Conservation (phyloP, 305 asterid species). For the Solanum hybrid region DNA sequence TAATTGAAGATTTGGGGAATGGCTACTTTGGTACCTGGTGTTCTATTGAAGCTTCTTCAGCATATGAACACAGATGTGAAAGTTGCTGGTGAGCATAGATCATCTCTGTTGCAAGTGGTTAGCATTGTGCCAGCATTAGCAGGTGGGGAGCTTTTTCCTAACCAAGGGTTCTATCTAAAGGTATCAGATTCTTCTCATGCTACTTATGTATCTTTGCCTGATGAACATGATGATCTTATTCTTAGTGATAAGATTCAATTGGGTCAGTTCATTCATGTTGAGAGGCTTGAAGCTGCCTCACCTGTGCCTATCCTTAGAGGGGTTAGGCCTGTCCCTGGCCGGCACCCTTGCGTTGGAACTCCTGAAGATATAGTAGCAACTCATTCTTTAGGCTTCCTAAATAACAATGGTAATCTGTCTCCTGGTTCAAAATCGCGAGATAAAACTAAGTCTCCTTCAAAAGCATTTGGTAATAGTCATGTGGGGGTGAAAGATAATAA, state of each 20-base stretch:
- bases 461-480: constrained; percentile 17
- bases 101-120: constrained; percentile 81
- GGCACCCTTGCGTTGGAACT: constrained; percentile 95
- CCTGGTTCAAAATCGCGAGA: constrained; percentile 28
- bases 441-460: constrained; percentile 26
- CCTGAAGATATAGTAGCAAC: constrained; percentile 94
- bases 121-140: constrained; percentile 96
- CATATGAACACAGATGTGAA: constrained; percentile 97
- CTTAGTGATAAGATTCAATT: constrained; percentile 93
- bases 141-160: constrained; percentile 88
- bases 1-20: constrained; percentile 29
- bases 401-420: constrained; percentile 40
- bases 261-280: constrained; percentile 89
- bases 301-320: constrained; percentile 90
- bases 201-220: constrained; percentile 88
- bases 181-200: constrained; percentile 99
- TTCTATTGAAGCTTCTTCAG: constrained; percentile 82
- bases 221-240: constrained; percentile 87
- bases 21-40: constrained; percentile 95
- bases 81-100: constrained; percentile 91
- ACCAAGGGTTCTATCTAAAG: constrained; percentile 92
- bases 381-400: constrained; percentile 77
- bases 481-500: constrained; percentile 35
- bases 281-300: constrained; percentile 85
- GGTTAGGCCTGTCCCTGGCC: constrained; percentile 76